A percentile compares a stretch with the other conserved stretches of the same genome.
Conservation (phyloP, 2,329 filamentous ascomycete species). For the Zymoseptoria crescenta region DNA sequence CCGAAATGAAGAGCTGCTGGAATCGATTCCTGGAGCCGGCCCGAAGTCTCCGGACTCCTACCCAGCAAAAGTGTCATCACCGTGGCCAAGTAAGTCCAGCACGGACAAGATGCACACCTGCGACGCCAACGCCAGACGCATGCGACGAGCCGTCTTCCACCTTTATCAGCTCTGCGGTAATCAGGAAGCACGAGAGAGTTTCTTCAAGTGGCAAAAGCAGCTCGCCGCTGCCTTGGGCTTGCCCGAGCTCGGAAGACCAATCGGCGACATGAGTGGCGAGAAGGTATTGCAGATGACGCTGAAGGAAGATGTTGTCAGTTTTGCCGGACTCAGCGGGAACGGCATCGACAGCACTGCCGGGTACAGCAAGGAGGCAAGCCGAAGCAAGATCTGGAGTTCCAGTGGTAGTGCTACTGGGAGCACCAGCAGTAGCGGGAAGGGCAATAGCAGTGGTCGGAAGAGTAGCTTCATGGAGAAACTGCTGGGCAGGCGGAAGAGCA, state of each 20-base stretch:
- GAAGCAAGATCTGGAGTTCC: background rate
- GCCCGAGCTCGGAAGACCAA: slow-evolving; percentile 19
- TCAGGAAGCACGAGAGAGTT: slow-evolving; percentile 22
- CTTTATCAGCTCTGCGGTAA: slow-evolving; percentile 24
- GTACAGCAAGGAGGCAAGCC: background rate
- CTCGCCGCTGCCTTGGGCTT: slow-evolving; percentile 16
- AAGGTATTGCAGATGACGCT: slow-evolving; percentile 16
- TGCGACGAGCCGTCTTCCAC: slow-evolving; percentile 24
- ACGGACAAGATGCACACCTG: slow-evolving; percentile 25
- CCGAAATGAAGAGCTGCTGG: slow-evolving; percentile 35
- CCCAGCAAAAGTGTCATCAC: background rate
- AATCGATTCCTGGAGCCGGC: slow-evolving; percentile 14
- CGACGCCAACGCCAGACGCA: slow-evolving; percentile 21
- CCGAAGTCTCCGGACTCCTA: background rate
- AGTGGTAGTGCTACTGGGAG: background rate
- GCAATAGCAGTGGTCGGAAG: slow-evolving; percentile 18
- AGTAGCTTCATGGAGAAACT: slow-evolving; percentile 29
- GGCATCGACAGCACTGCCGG: background rate
- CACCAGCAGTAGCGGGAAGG: slow-evolving; percentile 2
- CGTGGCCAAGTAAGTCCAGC: slow-evolving; percentile 7
- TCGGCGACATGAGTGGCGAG: slow-evolving; percentile 2
- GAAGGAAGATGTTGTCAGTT: background rate
- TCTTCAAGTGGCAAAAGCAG: slow-evolving; percentile 25
- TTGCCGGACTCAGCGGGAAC: background rate
- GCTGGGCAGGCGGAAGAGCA: slow-evolving; percentile 23